phyloP scores from a whole-genome alignment of 768 basidiomycete species.

The Rubroboletus satanas region DNA sequence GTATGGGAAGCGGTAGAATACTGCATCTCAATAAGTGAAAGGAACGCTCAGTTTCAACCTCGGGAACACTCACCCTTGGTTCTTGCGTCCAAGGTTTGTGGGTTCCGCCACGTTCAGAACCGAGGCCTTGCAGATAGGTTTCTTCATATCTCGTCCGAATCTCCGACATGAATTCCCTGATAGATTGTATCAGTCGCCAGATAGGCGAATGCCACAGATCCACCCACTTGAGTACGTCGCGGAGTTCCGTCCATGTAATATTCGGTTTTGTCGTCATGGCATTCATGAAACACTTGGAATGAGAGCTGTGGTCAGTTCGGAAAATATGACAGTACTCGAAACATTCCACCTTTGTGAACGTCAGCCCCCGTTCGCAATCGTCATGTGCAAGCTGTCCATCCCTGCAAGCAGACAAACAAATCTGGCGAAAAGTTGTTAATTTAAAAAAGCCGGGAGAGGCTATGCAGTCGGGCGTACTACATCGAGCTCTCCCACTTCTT shows the following conservation, averaged over 20 bases:
- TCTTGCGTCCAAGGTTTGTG: constrained; percentile 9
- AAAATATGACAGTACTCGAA: neutral
- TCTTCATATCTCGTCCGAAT: constrained; percentile 13
- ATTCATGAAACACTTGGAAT: constrained; percentile 20
- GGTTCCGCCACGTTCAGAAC: neutral
- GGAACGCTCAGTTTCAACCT: neutral
- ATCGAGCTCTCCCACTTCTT: constrained; percentile 12
- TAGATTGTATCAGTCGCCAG: neutral
- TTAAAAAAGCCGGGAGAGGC: neutral
- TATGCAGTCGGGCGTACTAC: constrained; percentile 12
- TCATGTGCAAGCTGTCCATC: constrained; percentile 25
- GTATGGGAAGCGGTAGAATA: constrained; percentile 4
- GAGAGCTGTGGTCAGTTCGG: neutral
- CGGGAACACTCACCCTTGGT: constrained; percentile 19
- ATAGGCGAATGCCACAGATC: neutral
- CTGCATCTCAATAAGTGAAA: constrained; percentile 5
- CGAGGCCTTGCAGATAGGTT: neutral
- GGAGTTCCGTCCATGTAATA: constrained; percentile 22
- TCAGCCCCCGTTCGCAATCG: constrained; percentile 13
- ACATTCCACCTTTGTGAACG: constrained; percentile 25
- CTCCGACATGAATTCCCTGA: constrained; percentile 14
- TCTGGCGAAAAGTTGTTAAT: constrained; percentile 1
- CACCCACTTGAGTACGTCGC: constrained; percentile 14
- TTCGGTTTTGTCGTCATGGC: constrained; percentile 3
- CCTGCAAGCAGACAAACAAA: constrained; percentile 27